A percentile compares a stretch with the other conserved stretches of the same genome.
Evolutionary conservation across 257 asterid genomes (phyloP).

Genomic region (Ehretia macrophylla): DNA sequence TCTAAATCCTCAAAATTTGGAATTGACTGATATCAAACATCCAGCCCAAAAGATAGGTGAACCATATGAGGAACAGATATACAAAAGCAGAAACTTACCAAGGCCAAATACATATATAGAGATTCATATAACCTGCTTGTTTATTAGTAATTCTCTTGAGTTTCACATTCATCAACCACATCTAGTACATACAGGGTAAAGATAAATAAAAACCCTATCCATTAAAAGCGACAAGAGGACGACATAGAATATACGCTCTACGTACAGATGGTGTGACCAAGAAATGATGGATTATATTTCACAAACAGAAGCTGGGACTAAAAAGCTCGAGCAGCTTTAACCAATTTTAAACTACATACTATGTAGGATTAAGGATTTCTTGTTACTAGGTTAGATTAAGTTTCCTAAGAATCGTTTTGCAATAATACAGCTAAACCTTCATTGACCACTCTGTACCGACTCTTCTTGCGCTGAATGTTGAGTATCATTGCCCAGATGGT

Average conservation of each 20-base stretch:
- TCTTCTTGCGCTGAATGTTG: conserved; percentile 31
- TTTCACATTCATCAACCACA: conserved; percentile 24
- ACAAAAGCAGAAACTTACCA: background rate
- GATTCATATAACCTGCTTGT: background rate
- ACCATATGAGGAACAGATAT: too few relatives aligned
- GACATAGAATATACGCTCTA: conserved; percentile 34
- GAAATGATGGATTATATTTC: conserved; percentile 28
- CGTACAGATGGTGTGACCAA: conserved; percentile 37
- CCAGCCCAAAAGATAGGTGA: too few relatives aligned
- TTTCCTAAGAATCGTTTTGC: conserved; percentile 29
- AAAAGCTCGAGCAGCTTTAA: conserved; percentile 34
- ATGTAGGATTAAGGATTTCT: conserved; percentile 27
- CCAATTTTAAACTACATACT: conserved; percentile 42
- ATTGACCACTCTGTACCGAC: conserved; percentile 25
- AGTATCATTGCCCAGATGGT: conserved; percentile 31
- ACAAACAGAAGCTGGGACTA: conserved; percentile 28
- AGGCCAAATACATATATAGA: conserved; percentile 2
- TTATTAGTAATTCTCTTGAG: conserved; percentile 5
- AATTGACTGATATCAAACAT: too few relatives aligned
- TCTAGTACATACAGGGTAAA: conserved; percentile 28
- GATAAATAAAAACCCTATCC: conserved; percentile 28
- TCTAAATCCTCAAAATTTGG: too few relatives aligned
- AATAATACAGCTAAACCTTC: conserved; percentile 24
- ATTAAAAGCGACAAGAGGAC: conserved; percentile 30
- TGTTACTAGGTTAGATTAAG: conserved; percentile 47